These are phyloP conservation scores for Aureobasidium uvarum DNA, from an alignment of 2,329 filamentous ascomycete genomes.

Conservation along the genomic window DNA sequence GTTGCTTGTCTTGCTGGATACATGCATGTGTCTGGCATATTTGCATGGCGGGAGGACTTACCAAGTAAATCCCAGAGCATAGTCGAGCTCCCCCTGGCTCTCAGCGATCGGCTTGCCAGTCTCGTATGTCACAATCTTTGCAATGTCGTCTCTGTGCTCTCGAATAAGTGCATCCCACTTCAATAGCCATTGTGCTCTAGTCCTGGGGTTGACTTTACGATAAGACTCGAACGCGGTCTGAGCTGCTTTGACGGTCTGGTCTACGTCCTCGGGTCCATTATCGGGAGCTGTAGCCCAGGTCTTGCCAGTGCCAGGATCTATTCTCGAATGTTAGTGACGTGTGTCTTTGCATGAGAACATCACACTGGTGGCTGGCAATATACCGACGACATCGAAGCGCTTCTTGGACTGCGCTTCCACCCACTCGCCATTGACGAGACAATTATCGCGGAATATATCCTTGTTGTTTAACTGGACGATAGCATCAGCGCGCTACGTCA, in stretches of 20 bases:
- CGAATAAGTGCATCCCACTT: slow-evolving; percentile 66
- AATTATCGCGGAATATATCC: slow-evolving; percentile 55
- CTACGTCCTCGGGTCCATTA: slow-evolving; percentile 59
- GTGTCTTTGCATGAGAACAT: background rate
- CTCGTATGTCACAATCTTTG: slow-evolving; percentile 59
- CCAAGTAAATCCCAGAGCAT: slow-evolving; percentile 52
- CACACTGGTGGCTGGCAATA: slow-evolving; percentile 5
- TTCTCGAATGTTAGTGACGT: background rate
- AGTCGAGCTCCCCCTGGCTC: slow-evolving; percentile 51
- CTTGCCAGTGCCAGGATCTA: slow-evolving; percentile 54
- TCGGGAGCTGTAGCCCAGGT: slow-evolving; percentile 50
- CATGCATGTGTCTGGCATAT: background rate
- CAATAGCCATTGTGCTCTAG: slow-evolving; percentile 60
- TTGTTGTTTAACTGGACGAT: slow-evolving; percentile 51
- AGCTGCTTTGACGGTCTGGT: slow-evolving; percentile 58
- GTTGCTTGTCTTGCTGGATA: background rate
- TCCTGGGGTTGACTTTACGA: slow-evolving; percentile 59
- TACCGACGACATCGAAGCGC: slow-evolving; percentile 57
- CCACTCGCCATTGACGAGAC: slow-evolving; percentile 57
- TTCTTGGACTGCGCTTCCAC: slow-evolving; percentile 57
- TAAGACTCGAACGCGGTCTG: slow-evolving; percentile 61
- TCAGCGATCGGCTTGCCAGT: slow-evolving; percentile 52
- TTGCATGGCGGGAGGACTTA: background rate
- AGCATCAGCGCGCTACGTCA: background rate
- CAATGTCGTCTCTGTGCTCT: slow-evolving; percentile 61